Evolutionary conservation across 2,329 filamentous ascomycete species (phyloP), one percentile per base, ranked within the genome.

Genomic region (Stromatinia cepivora): DNA sequence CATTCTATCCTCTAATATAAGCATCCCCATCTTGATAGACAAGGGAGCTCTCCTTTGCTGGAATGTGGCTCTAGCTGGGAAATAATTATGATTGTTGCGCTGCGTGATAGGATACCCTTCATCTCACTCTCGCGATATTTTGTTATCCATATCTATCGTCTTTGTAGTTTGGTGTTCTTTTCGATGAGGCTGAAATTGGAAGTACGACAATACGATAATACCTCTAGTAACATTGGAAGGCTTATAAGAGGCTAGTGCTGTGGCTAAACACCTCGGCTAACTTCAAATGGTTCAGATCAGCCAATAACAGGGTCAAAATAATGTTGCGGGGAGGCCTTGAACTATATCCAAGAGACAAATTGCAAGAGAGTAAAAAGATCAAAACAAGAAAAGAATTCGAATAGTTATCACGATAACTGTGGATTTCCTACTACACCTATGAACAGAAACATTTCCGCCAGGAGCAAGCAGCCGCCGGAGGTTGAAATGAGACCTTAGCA

Each of bases 1-100:
- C 73, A 88, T 84, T 9, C 25, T 31, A 36, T 62, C 69, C 78
- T 94, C 88, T 70, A 95, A 84, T 70, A 96, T 87, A 65, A 92
- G 90, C 72, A 95, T 84, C 57, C 71, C 71, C 74, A 75, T 74
- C 56, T 71, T 74, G 69, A 58, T 28, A 46, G 52, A 46, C 42
- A 31, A 57, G 63, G 17, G 25, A 45, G 36, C 11, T 56, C 20
- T 22, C 36, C 28, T 65, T 39, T 45, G 39, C 36, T n/a, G 8
- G 10, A 66, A 45, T 45, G 13, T 28, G 22, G 7, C 3, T n/a
- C 28, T 36, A 31, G 36, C 28, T 13, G 5, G 58, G 36, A 48
- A 54, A 28, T 17, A 4, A 15, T 45, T 54, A 34, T 39, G 5
- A 3, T 52, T 17, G 25, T n/a, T 66, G 34, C 2, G 9, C n/a